A percentile compares a stretch with the other conserved stretches of the same genome.
phyloP scores from a whole-genome alignment of 805 yeast species.

The Kazachstania martiniae region DNA sequence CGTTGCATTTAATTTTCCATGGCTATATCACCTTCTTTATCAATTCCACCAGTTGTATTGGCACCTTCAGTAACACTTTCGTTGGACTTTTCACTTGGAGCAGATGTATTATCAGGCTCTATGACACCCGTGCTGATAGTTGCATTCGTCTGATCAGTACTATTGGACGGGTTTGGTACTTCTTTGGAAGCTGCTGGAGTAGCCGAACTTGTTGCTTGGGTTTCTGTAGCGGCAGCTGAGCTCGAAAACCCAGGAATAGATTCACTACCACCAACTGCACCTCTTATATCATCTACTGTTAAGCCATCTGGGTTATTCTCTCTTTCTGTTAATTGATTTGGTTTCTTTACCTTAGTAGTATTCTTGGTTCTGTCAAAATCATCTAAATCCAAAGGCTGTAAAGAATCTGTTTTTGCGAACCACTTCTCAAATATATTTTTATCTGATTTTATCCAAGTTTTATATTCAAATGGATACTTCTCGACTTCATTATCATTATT shows the following conservation, averaged over 20 bases:
- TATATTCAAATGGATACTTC: slow-evolving; percentile 15
- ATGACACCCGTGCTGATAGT: too few relatives aligned
- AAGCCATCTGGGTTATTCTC: slow-evolving; percentile 21
- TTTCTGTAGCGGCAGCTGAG: background rate
- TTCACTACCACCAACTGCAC: slow-evolving; percentile 40
- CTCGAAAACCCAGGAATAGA: slow-evolving; percentile 36
- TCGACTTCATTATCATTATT: slow-evolving; percentile 3
- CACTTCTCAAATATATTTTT: slow-evolving; percentile 1
- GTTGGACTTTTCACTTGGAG: background rate
- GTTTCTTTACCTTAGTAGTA: slow-evolving; percentile 2
- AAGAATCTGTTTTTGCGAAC: slow-evolving; percentile 1
- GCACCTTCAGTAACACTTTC: background rate
- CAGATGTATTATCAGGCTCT: too few relatives aligned
- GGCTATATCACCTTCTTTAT: slow-evolving; percentile 13
- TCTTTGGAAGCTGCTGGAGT: too few relatives aligned
- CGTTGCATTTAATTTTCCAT: slow-evolving; percentile 4
- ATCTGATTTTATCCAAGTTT: slow-evolving; percentile 16
- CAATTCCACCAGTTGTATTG: slow-evolving; percentile 1
- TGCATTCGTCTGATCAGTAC: too few relatives aligned
- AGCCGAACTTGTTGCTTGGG: too few relatives aligned
- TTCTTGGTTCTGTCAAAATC: slow-evolving; percentile 22
- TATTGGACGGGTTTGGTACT: too few relatives aligned
- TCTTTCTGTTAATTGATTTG: slow-evolving; percentile 5
- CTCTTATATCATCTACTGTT: slow-evolving; percentile 40
- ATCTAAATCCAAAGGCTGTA: slow-evolving; percentile 30